Evolutionary conservation across 1,284 basidiomycete genomes (phyloP), one percentile per base, ranked within the genome.

Genomic region (Boletus smithii): DNA sequence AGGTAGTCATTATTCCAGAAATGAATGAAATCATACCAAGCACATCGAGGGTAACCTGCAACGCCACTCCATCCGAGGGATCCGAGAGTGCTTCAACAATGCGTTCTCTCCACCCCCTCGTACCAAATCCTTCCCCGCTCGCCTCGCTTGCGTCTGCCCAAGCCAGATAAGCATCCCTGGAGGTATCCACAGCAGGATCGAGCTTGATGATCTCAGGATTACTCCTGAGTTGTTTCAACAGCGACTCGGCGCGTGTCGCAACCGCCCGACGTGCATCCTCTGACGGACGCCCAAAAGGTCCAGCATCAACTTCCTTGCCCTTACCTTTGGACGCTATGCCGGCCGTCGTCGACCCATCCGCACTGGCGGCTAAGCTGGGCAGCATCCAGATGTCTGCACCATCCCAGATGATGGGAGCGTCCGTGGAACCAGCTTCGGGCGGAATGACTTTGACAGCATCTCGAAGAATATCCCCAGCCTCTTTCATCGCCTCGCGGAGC

Each of bases 361-460:
- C 35, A 48, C 49, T 34, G 44, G 83, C 42, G 46, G 57, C 43
- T 49, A 59, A 40, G 46, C 56, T 49, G 29, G 84, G 82, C 37
- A 85, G 56, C 69, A 84, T 79, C 80, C 89, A 92, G 60, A 91
- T 77, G 61, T 92, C 88, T n/a, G 81, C 71, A 0, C 88, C 89
- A 65, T 92, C 88, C 87, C 88, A 91, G 38, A 81, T 63, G 29
- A 85, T 60, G 3, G 72, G 66, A 8, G 63, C 60, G 14, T 56
- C 51, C 3, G 60, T 55, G 0, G 65, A 53, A 14, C 62, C 63
- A 31, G 75, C 77, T 34, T 87, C 83, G 0, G 92, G 92, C 1
- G 93, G 93, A 8, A 97, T 74, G 42, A 97, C 85, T 63, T 90
- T 90, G 57, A 97, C 89, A 10, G 91, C 91, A 42, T 93, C 90